phyloP scores from a whole-genome alignment of 2,329 filamentous ascomycete species.

The Nigrospora sphaerica region DNA sequence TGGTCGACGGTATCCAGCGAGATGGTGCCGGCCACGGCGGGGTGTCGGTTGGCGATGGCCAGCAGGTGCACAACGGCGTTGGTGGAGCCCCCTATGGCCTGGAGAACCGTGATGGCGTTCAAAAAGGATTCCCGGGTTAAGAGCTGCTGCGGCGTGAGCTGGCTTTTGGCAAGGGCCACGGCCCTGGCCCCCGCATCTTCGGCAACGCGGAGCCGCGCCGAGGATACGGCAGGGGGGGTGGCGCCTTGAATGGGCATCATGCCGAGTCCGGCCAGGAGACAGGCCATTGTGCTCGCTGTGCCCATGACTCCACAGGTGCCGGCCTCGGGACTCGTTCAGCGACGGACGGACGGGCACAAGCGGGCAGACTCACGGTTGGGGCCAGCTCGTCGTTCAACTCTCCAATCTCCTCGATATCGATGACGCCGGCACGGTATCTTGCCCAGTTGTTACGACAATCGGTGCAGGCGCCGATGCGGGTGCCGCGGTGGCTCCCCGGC shows the following conservation, averaged over 20 bases:
- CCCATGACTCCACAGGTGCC: conserved; percentile 90
- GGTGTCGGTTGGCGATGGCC: conserved; percentile 71
- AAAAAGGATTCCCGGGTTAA: conserved; percentile 71
- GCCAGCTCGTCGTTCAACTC: conserved; percentile 67
- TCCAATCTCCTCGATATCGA: conserved; percentile 66
- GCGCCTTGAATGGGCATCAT: conserved; percentile 71
- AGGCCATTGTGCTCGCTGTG: conserved; percentile 86
- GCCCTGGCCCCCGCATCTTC: conserved; percentile 63
- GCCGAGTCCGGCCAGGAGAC: conserved; percentile 75
- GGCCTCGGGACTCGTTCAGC: conserved; percentile 27
- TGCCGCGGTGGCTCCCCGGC: conserved; percentile 59
- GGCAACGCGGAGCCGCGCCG: conserved; percentile 74
- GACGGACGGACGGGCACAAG: background rate
- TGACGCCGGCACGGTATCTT: conserved; percentile 53
- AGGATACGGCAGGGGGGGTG: conserved; percentile 70
- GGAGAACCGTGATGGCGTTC: conserved; percentile 80
- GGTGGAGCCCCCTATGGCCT: conserved; percentile 78
- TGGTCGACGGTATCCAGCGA: conserved; percentile 73
- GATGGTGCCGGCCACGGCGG: conserved; percentile 55
- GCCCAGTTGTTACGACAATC: conserved; percentile 73
- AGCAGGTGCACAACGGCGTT: conserved; percentile 84
- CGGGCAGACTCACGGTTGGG: conserved; percentile 46
- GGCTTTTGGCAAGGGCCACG: conserved; percentile 59
- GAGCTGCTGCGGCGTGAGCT: conserved; percentile 62
- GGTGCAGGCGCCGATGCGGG: conserved; percentile 64